phyloP scores from a whole-genome alignment of 208 protist species.

The Phytomonas serpens region DNA sequence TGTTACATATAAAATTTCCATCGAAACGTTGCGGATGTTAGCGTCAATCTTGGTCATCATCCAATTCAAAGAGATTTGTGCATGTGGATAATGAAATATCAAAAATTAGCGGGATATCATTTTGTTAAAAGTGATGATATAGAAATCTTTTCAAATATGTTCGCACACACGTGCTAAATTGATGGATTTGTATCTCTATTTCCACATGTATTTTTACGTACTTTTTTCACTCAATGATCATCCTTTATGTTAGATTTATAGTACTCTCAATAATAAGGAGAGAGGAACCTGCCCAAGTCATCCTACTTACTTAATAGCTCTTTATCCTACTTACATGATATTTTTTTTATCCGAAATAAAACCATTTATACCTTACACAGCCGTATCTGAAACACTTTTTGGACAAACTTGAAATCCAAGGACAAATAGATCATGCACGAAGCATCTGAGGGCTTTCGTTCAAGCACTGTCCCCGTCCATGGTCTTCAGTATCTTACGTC shows the following conservation, averaged over 20 bases:
- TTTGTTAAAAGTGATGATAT: neutral
- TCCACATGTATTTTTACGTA: neutral
- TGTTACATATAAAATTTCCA: neutral
- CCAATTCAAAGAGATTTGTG: neutral
- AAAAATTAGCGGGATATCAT: neutral
- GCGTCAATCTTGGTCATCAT: neutral
- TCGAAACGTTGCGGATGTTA: neutral
- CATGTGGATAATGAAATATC: neutral
- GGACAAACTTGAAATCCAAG: neutral
- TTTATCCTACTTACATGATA: neutral
- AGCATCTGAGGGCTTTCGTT: slow-evolving; percentile 2
- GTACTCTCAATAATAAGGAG: neutral
- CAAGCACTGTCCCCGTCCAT: slow-evolving; percentile 27
- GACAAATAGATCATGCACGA: neutral
- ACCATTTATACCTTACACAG: neutral
- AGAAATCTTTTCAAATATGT: neutral
- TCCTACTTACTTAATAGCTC: neutral
- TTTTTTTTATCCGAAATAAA: neutral
- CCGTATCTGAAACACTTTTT: neutral
- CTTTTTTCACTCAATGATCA: neutral
- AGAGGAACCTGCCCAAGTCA: neutral
- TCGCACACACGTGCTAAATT: neutral
- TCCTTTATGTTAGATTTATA: neutral
- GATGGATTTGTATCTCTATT: neutral
- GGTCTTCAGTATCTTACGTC: slow-evolving; percentile 50